Evolutionary conservation across 2,329 filamentous ascomycete genomes (phyloP).

Genomic region (Cladosporium sp.): DNA sequence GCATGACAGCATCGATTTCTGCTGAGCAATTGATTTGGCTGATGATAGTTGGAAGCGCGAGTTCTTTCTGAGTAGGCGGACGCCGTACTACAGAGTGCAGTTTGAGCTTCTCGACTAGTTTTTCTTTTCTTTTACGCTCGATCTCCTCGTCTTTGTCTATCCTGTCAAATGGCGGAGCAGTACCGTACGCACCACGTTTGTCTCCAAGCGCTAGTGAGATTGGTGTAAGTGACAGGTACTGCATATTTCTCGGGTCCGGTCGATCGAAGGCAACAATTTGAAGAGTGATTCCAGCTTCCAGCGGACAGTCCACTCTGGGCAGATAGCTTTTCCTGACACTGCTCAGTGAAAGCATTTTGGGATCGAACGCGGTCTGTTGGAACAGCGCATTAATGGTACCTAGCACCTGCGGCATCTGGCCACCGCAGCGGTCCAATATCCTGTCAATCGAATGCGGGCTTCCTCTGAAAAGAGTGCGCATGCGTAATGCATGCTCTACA

Average conservation of each 20-base stretch:
- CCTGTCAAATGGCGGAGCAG: constrained; percentile 49
- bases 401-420: constrained; percentile 78
- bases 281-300: constrained; percentile 66
- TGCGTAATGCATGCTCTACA: constrained; percentile 84
- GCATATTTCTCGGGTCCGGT: constrained; percentile 84
- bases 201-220: constrained; percentile 85
- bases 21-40: constrained; percentile 96
- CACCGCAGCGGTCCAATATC: constrained; percentile 82
- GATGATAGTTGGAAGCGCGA: constrained; percentile 75
- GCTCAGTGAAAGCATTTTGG: constrained; percentile 67
- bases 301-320: constrained; percentile 72
- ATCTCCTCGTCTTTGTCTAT: constrained; percentile 73
- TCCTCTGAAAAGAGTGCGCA: constrained; percentile 79
- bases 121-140: constrained; percentile 61
- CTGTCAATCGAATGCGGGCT: constrained; percentile 76
- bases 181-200: constrained; percentile 52
- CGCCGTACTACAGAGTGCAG: constrained; percentile 82
- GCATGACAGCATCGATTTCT: constrained; percentile 81
- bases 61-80: constrained; percentile 76
- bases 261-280: constrained; percentile 89
- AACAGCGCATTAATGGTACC: constrained; percentile 71
- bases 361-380: constrained; percentile 57
- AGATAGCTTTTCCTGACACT: constrained; percentile 51
- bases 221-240: constrained; percentile 88
- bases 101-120: constrained; percentile 81